These are phyloP conservation scores for Xanthoconium stramineum DNA, from an alignment of 768 basidiomycete species.

Conservation along the genomic window DNA sequence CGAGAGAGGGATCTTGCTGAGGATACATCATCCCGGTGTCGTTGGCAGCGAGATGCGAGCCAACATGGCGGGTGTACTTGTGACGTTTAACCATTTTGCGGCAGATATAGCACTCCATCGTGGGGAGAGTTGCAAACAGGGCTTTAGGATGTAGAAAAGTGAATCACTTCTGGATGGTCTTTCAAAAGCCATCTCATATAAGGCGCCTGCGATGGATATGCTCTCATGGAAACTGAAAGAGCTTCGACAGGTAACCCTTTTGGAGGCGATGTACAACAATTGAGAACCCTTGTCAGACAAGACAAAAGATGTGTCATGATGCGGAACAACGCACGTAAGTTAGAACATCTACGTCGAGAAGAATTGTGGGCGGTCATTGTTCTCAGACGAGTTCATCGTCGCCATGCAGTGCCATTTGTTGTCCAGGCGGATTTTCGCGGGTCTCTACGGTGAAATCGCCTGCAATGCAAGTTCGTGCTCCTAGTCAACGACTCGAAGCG, in stretches of 20 bases:
- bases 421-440: too few species aligned
- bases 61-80: constrained; percentile 14
- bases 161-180: too few species aligned
- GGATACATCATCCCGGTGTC: neutral
- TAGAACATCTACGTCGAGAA: neutral
- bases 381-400: neutral
- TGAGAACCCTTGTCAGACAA: neutral
- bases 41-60: constrained; percentile 1
- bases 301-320: neutral
- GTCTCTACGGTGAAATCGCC: too few species aligned
- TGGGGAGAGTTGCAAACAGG: neutral
- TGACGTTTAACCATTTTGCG: constrained; percentile 1
- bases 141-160: neutral
- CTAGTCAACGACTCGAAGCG: too few species aligned
- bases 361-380: constrained; percentile 4
- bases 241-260: too few species aligned
- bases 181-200: neutral
- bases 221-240: neutral
- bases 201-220: neutral
- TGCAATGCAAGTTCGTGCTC: too few species aligned
- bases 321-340: neutral
- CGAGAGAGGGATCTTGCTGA: neutral
- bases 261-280: neutral
- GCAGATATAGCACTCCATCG: constrained; percentile 21
- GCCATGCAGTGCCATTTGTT: too few species aligned